These are phyloP conservation scores for Ceratobasidium sp. DNA, from an alignment of 1,284 basidiomycete genomes.

Conservation along the genomic window DNA sequence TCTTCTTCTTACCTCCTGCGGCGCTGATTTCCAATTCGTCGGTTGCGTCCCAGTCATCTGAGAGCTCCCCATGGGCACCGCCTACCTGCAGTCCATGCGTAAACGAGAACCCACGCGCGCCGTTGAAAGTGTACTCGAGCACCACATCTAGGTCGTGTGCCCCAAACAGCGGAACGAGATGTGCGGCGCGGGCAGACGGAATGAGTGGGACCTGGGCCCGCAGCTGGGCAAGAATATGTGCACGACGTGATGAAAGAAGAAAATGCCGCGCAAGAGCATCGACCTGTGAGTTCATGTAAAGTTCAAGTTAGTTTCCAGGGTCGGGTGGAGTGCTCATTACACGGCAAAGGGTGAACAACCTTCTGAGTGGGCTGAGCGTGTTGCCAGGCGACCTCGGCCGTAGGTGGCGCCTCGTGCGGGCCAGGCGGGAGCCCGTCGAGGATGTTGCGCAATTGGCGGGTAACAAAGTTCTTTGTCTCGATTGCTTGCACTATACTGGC, in stretches of 20 bases:
- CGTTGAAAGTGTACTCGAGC: conserved; percentile 55
- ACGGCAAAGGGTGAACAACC: conserved; percentile 15
- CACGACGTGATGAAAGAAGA: conserved; percentile 30
- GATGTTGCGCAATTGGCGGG: conserved; percentile 25
- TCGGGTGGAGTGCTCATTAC: neutral
- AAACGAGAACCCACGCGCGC: conserved; percentile 64
- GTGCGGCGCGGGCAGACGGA: conserved; percentile 60
- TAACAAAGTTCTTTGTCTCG: conserved; percentile 18
- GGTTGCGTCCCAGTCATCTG: conserved; percentile 55
- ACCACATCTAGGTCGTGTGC: conserved; percentile 76
- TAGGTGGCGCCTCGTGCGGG: conserved; percentile 1
- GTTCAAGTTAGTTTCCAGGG: conserved; percentile 14
- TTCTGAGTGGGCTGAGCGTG: conserved; percentile 1
- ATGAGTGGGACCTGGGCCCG: conserved; percentile 69
- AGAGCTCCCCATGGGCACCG: conserved; percentile 71
- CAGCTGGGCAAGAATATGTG: conserved; percentile 49
- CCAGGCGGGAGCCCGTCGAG: conserved; percentile 7
- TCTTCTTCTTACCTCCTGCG: conserved; percentile 56
- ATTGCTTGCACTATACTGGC: conserved; percentile 21
- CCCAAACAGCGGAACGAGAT: conserved; percentile 82
- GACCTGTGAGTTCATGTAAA: conserved; percentile 19
- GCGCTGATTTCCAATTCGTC: neutral
- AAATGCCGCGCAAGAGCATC: conserved; percentile 22
- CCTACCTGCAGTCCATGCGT: conserved; percentile 71
- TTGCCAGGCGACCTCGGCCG: conserved; percentile 8